Base-by-base conservation (phyloP, 2,329 filamentous ascomycete species). In the Microdochium paspali region DNA sequence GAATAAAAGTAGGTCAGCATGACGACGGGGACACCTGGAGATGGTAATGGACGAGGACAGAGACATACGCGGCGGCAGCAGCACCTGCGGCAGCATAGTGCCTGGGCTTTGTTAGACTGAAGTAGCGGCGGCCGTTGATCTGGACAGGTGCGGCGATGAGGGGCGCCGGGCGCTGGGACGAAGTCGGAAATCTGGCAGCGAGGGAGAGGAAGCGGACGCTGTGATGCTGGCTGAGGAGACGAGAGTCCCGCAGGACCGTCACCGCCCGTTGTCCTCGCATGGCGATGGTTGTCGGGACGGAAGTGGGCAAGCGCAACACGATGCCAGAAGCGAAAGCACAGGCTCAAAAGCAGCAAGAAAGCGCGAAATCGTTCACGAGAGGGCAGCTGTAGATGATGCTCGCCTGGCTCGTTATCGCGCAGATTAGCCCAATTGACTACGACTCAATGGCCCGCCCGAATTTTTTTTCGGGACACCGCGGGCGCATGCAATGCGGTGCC, bases 1-100 rank as follows among this genome's bases (percentile, higher is more conserved):
- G 1, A 24, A 10, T 24, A 26, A 44, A 15, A 6, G 15, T 18
- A 35, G 13, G 26, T 44, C 18, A 46, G 47, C 32, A 24, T 24
- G 18, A 13, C 13, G 18, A 24, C 13, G 9, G 13, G 23, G 18
- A 31, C 32, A n/a, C n/a, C 23, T 35, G 9, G n/a, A 28, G 15
- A 10, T 10, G 35, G 5, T 35, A 26, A 30, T 45, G 30, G 46
- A 12, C 18, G 10, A 18, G 18, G 23, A 23, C 39, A 23, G 21
- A 35, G 40, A 56, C 66, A 53, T 63, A 70, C 66, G 69, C 69
- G 51, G 61, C 63, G 40, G 62, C 58, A 15, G 67, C 69, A 24
- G 68, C 60, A 35, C 55, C 48, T 43, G 44, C 55, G 15, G 49
- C 56, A 46, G 61, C 51, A 23, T 66, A 64, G 48, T 57, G 59